phyloP scores from a whole-genome alignment of 306 rosid genomes.

The Oxytropis ochrocephala region DNA sequence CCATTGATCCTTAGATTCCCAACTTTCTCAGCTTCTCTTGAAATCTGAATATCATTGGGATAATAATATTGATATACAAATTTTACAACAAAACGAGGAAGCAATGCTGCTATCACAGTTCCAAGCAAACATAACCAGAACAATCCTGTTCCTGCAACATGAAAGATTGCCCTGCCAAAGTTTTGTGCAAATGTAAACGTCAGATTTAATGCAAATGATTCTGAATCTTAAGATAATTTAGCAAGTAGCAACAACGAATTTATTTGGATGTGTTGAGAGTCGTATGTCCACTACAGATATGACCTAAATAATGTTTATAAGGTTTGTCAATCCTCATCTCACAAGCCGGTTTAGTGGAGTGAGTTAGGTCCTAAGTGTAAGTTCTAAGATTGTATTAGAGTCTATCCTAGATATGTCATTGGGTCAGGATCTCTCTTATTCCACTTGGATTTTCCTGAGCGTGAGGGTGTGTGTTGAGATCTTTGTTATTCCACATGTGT shows the following conservation, averaged over 20 bases:
- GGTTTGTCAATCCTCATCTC: too few relatives aligned
- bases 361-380: too few relatives aligned
- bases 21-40: conserved; percentile 64
- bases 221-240: not conserved
- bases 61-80: conserved; percentile 46
- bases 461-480: too few relatives aligned
- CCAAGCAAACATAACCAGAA: conserved; percentile 80
- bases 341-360: too few relatives aligned
- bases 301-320: too few relatives aligned
- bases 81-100: conserved; percentile 66
- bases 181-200: not conserved
- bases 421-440: too few relatives aligned
- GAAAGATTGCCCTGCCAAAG: conserved; percentile 69
- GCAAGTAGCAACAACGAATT: not conserved
- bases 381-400: too few relatives aligned
- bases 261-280: not conserved
- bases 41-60: conserved; percentile 76
- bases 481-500: too few relatives aligned
- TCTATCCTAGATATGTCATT: too few relatives aligned
- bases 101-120: conserved; percentile 39
- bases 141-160: conserved; percentile 24
- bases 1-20: conserved; percentile 34
- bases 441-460: too few relatives aligned
- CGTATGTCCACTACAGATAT: too few relatives aligned
- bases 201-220: conserved; percentile 1